Conservation (phyloP, 371 early-diverging fungal genomes). For the Mucor piriformis region DNA sequence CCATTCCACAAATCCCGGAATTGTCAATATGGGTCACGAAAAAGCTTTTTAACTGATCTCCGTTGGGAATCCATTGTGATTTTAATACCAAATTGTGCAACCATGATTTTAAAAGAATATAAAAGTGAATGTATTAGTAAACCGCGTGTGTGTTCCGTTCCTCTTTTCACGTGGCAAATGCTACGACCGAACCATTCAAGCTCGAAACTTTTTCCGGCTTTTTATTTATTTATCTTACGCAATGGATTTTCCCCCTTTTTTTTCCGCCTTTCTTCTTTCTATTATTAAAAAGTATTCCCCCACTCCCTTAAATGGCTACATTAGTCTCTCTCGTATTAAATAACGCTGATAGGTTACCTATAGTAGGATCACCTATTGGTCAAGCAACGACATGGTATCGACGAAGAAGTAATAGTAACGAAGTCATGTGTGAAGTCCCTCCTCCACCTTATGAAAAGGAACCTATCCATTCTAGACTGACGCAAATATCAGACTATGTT, state of each 20-base stretch:
- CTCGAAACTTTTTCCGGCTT: neutral
- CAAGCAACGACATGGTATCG: conserved; percentile 28
- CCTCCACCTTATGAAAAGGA: conserved; percentile 50
- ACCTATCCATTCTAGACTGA: conserved; percentile 18
- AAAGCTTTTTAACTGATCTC: too few relatives aligned
- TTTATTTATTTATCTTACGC: neutral
- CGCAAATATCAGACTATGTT: conserved; percentile 35
- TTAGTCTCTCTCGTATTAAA: conserved; percentile 33
- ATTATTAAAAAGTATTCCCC: neutral
- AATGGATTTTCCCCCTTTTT: neutral
- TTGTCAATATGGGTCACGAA: too few relatives aligned
- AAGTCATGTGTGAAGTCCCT: conserved; percentile 13
- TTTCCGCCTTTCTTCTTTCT: neutral
- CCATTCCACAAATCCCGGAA: too few relatives aligned
- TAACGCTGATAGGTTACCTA: conserved; percentile 35
- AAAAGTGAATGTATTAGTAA: neutral
- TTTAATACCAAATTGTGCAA: too few relatives aligned
- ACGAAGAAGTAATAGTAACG: conserved; percentile 11
- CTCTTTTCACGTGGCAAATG: conserved; percentile 2
- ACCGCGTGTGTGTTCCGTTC: neutral
- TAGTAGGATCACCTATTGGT: conserved; percentile 33
- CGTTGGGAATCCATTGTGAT: too few relatives aligned
- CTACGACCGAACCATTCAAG: neutral
- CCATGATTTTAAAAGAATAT: too few relatives aligned
- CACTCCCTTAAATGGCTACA: conserved; percentile 17